These are phyloP conservation scores for Cinchona pubescens DNA, from an alignment of 257 asterid species.

Conservation along the genomic window DNA sequence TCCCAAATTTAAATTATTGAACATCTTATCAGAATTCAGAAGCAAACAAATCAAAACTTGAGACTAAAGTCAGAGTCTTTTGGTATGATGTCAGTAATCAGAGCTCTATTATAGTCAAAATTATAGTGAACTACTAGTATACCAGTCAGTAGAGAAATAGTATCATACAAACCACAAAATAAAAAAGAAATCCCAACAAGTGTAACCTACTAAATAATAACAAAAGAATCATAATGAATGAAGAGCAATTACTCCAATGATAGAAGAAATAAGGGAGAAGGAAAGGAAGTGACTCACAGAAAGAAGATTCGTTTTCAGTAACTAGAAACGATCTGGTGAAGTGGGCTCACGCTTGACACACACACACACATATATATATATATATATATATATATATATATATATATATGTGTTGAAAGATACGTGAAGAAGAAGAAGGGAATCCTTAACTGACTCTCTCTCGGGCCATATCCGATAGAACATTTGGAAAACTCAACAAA, in stretches of 20 bases:
- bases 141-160: neutral
- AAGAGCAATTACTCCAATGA: neutral
- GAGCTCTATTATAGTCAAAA: neutral
- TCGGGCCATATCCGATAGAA: too few relatives aligned
- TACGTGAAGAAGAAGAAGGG: too few relatives aligned
- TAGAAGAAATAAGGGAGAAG: neutral
- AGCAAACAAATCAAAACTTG: neutral
- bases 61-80: neutral
- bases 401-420: too few relatives aligned
- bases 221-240: constrained; percentile 8
- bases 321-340: constrained; percentile 22
- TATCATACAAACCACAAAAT: neutral
- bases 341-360: constrained; percentile 9
- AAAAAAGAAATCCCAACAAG: neutral
- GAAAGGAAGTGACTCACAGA: constrained; percentile 32
- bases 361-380: too few relatives aligned
- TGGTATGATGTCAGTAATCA: neutral
- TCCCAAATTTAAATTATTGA: neutral
- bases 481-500: too few relatives aligned
- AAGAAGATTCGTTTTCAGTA: constrained; percentile 23
- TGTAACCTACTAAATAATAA: neutral
- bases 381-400: too few relatives aligned
- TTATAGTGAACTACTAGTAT: neutral
- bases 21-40: neutral
- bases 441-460: too few relatives aligned